Conservation (phyloP, 768 basidiomycete genomes). For the Boletus rex-veris region DNA sequence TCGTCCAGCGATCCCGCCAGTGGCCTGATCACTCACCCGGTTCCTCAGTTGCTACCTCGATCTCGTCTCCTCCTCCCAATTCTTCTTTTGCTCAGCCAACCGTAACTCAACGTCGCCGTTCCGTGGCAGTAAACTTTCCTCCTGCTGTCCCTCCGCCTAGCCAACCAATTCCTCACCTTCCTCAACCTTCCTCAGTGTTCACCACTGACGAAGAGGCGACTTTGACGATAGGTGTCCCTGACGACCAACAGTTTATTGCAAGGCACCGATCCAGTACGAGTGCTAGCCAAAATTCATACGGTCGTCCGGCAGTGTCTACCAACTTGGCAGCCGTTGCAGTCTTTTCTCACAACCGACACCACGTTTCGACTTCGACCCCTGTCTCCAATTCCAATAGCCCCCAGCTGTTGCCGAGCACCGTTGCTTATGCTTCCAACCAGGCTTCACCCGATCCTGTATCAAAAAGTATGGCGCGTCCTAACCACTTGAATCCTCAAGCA, state of each 20-base stretch:
- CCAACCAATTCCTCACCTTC: slow-evolving; percentile 70
- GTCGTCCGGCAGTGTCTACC: slow-evolving; percentile 42
- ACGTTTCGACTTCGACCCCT: slow-evolving; percentile 26
- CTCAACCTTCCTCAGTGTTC: slow-evolving; percentile 30
- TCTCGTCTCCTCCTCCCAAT: slow-evolving; percentile 30
- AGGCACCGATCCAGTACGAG: slow-evolving; percentile 38
- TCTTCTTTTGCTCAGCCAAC: slow-evolving; percentile 31
- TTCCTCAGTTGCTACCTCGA: slow-evolving; percentile 27
- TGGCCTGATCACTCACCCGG: slow-evolving; percentile 30
- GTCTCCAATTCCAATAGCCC: slow-evolving; percentile 27
- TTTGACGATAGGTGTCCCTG: slow-evolving; percentile 23
- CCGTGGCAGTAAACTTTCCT: slow-evolving; percentile 58
- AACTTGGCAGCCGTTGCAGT: slow-evolving; percentile 57
- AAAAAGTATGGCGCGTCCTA: slow-evolving; percentile 44
- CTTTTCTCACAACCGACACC: slow-evolving; percentile 53
- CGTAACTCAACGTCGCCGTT: slow-evolving; percentile 55
- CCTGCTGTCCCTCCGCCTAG: slow-evolving; percentile 71
- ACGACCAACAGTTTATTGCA: slow-evolving; percentile 28
- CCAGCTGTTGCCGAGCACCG: slow-evolving; percentile 19
- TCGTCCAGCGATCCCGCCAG: slow-evolving; percentile 31
- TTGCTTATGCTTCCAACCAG: slow-evolving; percentile 36
- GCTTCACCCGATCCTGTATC: slow-evolving; percentile 59
- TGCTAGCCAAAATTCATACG: slow-evolving; percentile 26
- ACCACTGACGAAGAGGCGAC: slow-evolving; percentile 19
- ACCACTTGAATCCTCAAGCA: slow-evolving; percentile 18